Percentiles rank a stretch among this genome's conserved stretches.
Evolutionary conservation across 164 flowering plant genomes (phyloP).

Genomic region (Liquidambar formosana): DNA sequence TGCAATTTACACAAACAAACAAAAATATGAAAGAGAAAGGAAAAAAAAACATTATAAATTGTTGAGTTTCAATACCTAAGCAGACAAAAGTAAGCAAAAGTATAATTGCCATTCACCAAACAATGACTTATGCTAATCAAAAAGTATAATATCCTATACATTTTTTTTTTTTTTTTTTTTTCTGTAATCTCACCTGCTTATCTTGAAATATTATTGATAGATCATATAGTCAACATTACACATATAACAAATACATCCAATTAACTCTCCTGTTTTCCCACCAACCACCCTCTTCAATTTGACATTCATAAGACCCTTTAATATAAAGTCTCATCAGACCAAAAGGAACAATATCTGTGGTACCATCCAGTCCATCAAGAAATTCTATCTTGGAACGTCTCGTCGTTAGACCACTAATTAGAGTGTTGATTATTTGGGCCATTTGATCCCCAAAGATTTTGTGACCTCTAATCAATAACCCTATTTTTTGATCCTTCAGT

Average conservation of each 20-base stretch:
- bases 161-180: too few species aligned
- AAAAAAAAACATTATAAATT: too few species aligned
- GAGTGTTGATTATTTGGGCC: neutral
- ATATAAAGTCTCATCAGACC: conserved; percentile 2
- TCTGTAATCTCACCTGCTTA: neutral
- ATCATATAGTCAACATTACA: neutral
- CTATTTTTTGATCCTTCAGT: neutral
- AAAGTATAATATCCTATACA: neutral
- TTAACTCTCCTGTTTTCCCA: neutral
- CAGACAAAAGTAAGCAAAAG: neutral
- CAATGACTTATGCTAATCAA: too few species aligned
- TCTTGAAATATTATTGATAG: neutral
- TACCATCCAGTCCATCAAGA: neutral
- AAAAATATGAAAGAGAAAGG: too few species aligned
- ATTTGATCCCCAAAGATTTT: neutral
- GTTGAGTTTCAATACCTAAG: neutral
- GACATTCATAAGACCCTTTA: neutral
- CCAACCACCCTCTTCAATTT: conserved; percentile 2
- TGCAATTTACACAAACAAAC: too few species aligned
- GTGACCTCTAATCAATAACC: neutral
- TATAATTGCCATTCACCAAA: neutral
- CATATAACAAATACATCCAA: neutral
- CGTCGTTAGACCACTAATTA: conserved; percentile 12
- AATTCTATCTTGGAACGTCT: neutral
- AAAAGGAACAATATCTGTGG: neutral